Evolutionary conservation across 345 rosid genomes (phyloP).

Genomic region (Hibiscus mutabilis): DNA sequence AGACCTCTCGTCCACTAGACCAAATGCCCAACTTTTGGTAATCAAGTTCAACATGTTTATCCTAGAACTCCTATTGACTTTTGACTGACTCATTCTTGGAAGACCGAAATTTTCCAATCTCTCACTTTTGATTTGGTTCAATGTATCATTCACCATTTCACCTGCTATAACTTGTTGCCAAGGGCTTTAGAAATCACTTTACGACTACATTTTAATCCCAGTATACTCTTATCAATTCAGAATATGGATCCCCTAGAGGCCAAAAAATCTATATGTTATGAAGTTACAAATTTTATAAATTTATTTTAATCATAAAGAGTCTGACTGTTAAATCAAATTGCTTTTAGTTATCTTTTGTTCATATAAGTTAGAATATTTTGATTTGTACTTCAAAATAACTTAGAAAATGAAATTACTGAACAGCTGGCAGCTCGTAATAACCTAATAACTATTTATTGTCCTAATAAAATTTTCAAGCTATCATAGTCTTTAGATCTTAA

Average conservation of each 20-base stretch:
- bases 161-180: background rate
- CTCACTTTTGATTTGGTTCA: background rate
- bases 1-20: conserved; percentile 85
- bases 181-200: background rate
- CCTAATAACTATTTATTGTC: too few relatives aligned
- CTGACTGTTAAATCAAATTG: background rate
- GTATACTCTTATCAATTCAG: background rate
- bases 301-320: background rate
- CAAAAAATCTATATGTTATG: background rate
- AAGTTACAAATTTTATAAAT: background rate
- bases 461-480: too few relatives aligned
- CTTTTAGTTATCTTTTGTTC: background rate
- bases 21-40: conserved; percentile 29
- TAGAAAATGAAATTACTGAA: too few relatives aligned
- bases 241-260: background rate
- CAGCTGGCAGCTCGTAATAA: too few relatives aligned
- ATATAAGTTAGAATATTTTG: background rate
- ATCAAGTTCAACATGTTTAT: background rate
- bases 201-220: background rate
- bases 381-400: background rate
- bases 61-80: background rate
- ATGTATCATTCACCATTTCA: background rate
- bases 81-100: background rate
- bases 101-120: background rate
- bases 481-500: background rate